Percentiles rank a stretch among this genome's conserved stretches.
These are phyloP conservation scores for Sanghuangporus weigelae DNA, from an alignment of 1,284 basidiomycete genomes.

Conservation along the genomic window DNA sequence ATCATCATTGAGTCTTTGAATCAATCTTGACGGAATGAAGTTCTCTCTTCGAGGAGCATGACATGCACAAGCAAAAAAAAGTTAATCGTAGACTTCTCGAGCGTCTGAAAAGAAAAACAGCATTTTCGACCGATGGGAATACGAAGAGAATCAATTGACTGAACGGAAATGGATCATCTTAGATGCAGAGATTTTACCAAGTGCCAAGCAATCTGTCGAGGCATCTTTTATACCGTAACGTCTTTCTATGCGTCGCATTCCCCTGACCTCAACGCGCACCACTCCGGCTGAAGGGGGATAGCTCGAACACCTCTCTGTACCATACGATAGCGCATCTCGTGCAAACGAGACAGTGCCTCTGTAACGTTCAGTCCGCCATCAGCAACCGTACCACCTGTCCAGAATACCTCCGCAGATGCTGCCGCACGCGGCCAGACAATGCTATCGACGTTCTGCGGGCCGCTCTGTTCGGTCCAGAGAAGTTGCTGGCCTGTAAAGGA, in stretches of 20 bases:
- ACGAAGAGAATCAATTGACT: too few species aligned
- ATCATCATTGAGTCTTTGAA: too few species aligned
- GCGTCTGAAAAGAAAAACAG: too few species aligned
- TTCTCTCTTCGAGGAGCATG: too few species aligned
- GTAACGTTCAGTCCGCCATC: slow-evolving; percentile 36
- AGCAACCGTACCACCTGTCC: slow-evolving; percentile 54
- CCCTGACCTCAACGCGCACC: slow-evolving; percentile 74
- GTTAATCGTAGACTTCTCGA: too few species aligned
- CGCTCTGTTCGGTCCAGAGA: slow-evolving; percentile 77
- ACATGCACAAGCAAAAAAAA: too few species aligned
- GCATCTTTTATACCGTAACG: not conserved
- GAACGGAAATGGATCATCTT: too few species aligned
- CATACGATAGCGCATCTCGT: slow-evolving; percentile 70
- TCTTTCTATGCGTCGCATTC: slow-evolving; percentile 37
- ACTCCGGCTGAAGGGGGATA: slow-evolving; percentile 72
- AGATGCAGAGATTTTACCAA: not conserved
- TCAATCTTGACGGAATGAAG: too few species aligned
- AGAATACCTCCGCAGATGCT: slow-evolving; percentile 76
- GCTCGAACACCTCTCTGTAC: slow-evolving; percentile 62
- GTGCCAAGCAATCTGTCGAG: not conserved
- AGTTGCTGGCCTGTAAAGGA: slow-evolving; percentile 50
- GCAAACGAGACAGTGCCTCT: slow-evolving; percentile 69
- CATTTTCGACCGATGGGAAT: too few species aligned
- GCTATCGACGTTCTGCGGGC: slow-evolving; percentile 63
- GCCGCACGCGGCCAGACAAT: slow-evolving; percentile 80